phyloP scores from a whole-genome alignment of 2,329 filamentous ascomycete species.

The Pseudophaeomoniella oleicola region DNA sequence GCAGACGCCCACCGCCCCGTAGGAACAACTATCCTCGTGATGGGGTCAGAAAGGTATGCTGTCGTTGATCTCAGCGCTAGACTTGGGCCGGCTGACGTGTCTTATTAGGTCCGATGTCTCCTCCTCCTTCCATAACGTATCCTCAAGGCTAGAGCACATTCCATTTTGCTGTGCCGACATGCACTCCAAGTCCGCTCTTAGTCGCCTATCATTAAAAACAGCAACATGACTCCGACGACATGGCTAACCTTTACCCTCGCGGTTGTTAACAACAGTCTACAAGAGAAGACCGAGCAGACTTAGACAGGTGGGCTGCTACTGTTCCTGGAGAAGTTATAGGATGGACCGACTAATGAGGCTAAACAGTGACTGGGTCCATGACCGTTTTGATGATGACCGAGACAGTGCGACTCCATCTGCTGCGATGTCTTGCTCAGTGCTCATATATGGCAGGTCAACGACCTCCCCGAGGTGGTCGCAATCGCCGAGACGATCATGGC shows the following conservation, averaged over 20 bases:
- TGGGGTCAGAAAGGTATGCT: conserved; percentile 73
- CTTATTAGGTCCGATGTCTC: conserved; percentile 21
- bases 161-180: conserved; percentile 8
- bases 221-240: conserved; percentile 12
- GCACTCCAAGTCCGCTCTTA: conserved; percentile 4
- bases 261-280: conserved; percentile 26
- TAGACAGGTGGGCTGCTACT: conserved; percentile 30
- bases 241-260: conserved; percentile 28
- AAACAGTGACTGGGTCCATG: conserved; percentile 87
- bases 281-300: conserved; percentile 28
- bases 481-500: conserved; percentile 18
- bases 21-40: conserved; percentile 53
- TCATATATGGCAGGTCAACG: conserved; percentile 2
- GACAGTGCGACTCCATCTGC: conserved; percentile 20
- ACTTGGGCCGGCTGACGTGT: conserved; percentile 5
- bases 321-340: too few species aligned
- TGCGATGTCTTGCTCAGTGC: neutral
- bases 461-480: conserved; percentile 22
- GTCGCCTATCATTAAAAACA: conserved; percentile 3
- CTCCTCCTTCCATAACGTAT: conserved; percentile 21
- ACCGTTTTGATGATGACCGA: conserved; percentile 68
- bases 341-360: too few species aligned
- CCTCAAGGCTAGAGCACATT: conserved; percentile 10
- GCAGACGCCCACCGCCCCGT: conserved; percentile 14
- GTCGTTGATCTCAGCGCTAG: conserved; percentile 6